Conservation (phyloP, 306 rosid species). For the Inga oerstediana region DNA sequence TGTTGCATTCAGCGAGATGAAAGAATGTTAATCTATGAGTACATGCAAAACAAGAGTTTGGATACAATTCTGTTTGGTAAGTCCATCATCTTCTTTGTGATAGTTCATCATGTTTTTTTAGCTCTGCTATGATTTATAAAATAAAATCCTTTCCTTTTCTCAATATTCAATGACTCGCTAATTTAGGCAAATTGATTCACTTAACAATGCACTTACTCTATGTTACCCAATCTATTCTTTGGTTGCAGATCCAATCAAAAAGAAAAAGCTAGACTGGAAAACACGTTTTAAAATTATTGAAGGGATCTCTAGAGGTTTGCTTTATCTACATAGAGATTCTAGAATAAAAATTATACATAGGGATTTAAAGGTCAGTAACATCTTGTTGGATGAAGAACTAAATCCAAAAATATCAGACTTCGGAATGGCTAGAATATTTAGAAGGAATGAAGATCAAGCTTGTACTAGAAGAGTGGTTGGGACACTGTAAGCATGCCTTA, state of each 20-base stretch:
- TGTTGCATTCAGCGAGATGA: not conserved
- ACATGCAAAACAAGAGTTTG: slow-evolving; percentile 5
- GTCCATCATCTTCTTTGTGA: not conserved
- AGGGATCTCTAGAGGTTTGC: not conserved
- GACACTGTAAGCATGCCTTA: not conserved
- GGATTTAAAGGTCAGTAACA: not conserved
- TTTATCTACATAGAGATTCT: slow-evolving; percentile 11
- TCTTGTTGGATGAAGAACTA: not conserved
- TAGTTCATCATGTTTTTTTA: not conserved
- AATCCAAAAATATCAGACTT: not conserved
- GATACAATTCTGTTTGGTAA: not conserved
- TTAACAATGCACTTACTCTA: not conserved
- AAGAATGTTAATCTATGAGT: not conserved
- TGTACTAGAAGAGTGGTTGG: not conserved
- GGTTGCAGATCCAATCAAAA: not conserved
- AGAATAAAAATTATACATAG: slow-evolving; percentile 2
- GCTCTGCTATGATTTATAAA: not conserved
- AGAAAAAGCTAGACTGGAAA: not conserved
- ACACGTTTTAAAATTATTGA: not conserved
- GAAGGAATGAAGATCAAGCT: not conserved
- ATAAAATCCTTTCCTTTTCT: not conserved
- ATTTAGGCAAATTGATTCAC: not conserved
- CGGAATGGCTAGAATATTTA: not conserved
- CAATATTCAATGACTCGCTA: not conserved
- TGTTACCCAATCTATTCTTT: not conserved